Evolutionary conservation across 805 yeast species (phyloP), one percentile per base, ranked within the genome.

Genomic region (Torulaspora microellipsoides): DNA sequence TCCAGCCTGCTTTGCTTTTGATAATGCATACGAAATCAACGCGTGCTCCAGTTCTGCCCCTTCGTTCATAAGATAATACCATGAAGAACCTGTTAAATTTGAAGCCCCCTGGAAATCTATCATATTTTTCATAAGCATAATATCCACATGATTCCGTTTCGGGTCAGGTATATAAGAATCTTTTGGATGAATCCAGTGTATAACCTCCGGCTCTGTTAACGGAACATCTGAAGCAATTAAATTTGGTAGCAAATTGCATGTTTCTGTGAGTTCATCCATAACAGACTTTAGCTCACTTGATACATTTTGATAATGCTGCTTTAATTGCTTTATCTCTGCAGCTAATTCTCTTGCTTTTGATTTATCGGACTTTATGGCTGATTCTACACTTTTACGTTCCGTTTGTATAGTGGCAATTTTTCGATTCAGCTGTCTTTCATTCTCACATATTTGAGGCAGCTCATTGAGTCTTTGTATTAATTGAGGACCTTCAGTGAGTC

Each of bases 41-140:
- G 99, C 99, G 58, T 85, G 95, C 58, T 93, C 99, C 38, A 93
- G 65, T 29, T 81, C 67, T 0, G 96, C 97, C 14, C 93, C 96
- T 49, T 84, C 95, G 14, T 87, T 86, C 1, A 83, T 47, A 5
- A 93, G 66, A 56, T 86, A 93, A 60, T 89, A 90, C 84, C 95
- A 89, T 2, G 95, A 86, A 0, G 71, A 65, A 0, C 96, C 96
- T 6, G 93, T 76, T 1, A 87, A 77, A 27, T 75, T 70, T 0
- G 97, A 70, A 0, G 95, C 97, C 0, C 77, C 69, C 13, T 70
- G 67, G 40, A 93, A 75, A 46, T 93, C 93, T 20, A 88, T 65
- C 20, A 91, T 64, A 0, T 80, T 77, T 29, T 87, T 72, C n/a
- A 67, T 62, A 15, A 73, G 78, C 50, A 86, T 89, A n/a, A 93